These are phyloP conservation scores for Saccharomyces hybrid DNA, from an alignment of 1,139 yeast genomes.

Conservation along the genomic window DNA sequence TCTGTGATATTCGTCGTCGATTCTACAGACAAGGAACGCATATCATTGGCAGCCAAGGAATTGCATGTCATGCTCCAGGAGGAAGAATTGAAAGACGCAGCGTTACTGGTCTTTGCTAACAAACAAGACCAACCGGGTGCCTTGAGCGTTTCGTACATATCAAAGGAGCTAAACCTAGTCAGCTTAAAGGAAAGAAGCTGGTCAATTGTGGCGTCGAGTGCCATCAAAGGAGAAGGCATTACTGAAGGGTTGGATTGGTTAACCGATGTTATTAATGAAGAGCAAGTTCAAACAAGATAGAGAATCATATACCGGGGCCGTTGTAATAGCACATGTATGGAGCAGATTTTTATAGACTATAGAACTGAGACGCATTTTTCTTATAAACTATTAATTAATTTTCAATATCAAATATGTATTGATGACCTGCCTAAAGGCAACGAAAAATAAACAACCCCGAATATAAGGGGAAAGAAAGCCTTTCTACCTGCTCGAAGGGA, in stretches of 20 bases:
- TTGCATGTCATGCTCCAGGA: conserved; percentile 86
- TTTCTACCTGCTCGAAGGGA: neutral
- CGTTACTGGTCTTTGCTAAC: conserved; percentile 89
- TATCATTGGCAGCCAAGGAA: conserved; percentile 81
- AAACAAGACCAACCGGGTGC: conserved; percentile 97
- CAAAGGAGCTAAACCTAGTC: conserved; percentile 75
- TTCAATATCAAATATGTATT: neutral
- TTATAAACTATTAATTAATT: too few species aligned
- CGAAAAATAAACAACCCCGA: neutral
- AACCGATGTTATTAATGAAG: conserved; percentile 92
- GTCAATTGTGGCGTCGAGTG: conserved; percentile 96
- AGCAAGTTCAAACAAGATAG: conserved; percentile 25
- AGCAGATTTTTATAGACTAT: neutral
- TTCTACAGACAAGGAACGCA: conserved; percentile 90
- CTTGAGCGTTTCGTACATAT: conserved; percentile 86
- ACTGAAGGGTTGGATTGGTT: conserved; percentile 93
- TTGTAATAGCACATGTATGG: neutral
- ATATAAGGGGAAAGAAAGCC: neutral
- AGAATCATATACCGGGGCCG: neutral
- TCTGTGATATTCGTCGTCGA: conserved; percentile 96
- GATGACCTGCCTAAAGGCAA: neutral
- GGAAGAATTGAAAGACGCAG: conserved; percentile 84
- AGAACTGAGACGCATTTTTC: neutral
- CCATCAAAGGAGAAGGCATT: conserved; percentile 90
- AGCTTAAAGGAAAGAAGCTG: conserved; percentile 92